Percentiles rank a stretch among this genome's conserved stretches.
phyloP scores from a whole-genome alignment of 1,139 yeast species.

The Geotrichum fermentans region DNA sequence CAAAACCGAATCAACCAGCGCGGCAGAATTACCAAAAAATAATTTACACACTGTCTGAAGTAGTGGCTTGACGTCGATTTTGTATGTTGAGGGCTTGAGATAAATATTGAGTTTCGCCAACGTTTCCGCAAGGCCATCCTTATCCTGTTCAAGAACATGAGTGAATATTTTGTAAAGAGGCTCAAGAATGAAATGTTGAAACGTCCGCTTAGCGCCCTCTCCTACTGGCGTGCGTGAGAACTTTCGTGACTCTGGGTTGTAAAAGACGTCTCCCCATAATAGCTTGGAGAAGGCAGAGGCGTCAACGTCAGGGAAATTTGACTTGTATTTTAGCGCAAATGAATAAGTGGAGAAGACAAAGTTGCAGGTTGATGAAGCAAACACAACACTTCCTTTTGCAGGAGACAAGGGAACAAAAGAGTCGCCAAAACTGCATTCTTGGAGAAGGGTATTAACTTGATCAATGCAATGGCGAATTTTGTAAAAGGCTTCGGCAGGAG shows the following conservation, averaged over 20 bases:
- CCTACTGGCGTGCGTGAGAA: slow-evolving; percentile 43
- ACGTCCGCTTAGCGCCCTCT: slow-evolving; percentile 45
- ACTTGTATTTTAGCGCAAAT: slow-evolving; percentile 55
- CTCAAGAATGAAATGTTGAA: slow-evolving; percentile 62
- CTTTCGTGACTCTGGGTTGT: slow-evolving; percentile 41
- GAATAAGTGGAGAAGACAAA: slow-evolving; percentile 63
- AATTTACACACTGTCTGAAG: slow-evolving; percentile 50
- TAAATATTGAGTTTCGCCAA: slow-evolving; percentile 41
- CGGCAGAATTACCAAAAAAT: slow-evolving; percentile 52
- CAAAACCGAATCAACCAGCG: slow-evolving; percentile 51
- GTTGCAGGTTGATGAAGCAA: slow-evolving; percentile 61
- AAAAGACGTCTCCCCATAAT: slow-evolving; percentile 77
- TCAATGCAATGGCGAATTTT: slow-evolving; percentile 62
- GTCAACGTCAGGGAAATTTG: slow-evolving; percentile 38
- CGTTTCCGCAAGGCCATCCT: slow-evolving; percentile 41
- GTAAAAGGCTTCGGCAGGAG: slow-evolving; percentile 67
- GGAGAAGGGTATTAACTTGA: slow-evolving; percentile 46
- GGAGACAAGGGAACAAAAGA: slow-evolving; percentile 50
- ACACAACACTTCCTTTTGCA: slow-evolving; percentile 57
- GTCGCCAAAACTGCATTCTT: slow-evolving; percentile 27
- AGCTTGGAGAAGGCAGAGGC: slow-evolving; percentile 45
- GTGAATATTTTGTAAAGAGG: slow-evolving; percentile 79
- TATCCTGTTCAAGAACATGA: slow-evolving; percentile 53
- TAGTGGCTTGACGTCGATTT: slow-evolving; percentile 54
- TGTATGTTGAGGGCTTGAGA: slow-evolving; percentile 32